These are phyloP conservation scores for Leishmania mexicana DNA, from an alignment of 208 protist genomes.

Conservation along the genomic window DNA sequence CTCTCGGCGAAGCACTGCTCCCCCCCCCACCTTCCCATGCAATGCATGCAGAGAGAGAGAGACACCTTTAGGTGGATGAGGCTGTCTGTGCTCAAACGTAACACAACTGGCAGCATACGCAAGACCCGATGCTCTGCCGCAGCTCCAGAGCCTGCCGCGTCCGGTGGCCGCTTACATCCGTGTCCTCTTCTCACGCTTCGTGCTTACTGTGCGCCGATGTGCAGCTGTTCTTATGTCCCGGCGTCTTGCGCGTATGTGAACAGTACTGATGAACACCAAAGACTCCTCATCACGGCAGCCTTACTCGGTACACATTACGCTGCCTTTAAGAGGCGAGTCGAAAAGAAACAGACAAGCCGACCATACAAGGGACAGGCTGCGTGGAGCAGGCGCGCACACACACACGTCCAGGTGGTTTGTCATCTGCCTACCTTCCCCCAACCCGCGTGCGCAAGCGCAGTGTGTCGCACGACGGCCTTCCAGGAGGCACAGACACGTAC, in stretches of 20 bases:
- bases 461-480: not conserved
- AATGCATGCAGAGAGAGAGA: not conserved
- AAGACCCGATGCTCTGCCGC: too few species aligned
- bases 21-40: not conserved
- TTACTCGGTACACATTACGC: constrained; percentile 5
- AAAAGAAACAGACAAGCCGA: not conserved
- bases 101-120: not conserved
- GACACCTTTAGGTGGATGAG: too few species aligned
- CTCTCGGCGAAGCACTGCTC: not conserved
- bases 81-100: not conserved
- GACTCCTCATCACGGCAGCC: not conserved
- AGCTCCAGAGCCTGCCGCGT: not conserved
- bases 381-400: not conserved
- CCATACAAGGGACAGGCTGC: not conserved
- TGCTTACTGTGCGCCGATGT: too few species aligned
- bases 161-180: not conserved
- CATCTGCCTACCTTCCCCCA: not conserved
- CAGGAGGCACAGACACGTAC: not conserved
- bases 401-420: not conserved
- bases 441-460: not conserved
- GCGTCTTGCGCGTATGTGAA: not conserved
- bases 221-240: not conserved
- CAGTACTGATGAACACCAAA: not conserved
- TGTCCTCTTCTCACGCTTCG: not conserved
- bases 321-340: not conserved